These are phyloP conservation scores for Botrytis sinoallii DNA, from an alignment of 2,329 filamentous ascomycete species.

Conservation along the genomic window DNA sequence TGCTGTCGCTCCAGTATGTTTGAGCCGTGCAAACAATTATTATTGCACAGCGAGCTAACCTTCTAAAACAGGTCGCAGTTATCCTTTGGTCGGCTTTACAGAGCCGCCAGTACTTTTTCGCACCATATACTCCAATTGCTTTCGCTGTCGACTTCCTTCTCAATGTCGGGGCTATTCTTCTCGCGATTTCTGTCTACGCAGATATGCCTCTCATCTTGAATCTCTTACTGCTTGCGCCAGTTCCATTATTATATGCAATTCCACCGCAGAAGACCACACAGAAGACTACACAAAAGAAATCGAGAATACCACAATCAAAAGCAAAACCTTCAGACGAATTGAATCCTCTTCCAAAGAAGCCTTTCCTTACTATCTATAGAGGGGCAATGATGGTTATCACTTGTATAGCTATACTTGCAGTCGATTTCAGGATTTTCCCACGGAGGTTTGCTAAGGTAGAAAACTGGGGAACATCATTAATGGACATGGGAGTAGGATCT, in stretches of 20 bases:
- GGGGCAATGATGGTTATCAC: slow-evolving; percentile 90
- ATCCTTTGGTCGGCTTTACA: slow-evolving; percentile 89
- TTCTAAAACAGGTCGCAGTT: slow-evolving; percentile 62
- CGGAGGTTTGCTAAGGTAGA: slow-evolving; percentile 96
- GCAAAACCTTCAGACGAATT: slow-evolving; percentile 39
- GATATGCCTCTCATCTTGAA: slow-evolving; percentile 70
- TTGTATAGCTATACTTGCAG: slow-evolving; percentile 88
- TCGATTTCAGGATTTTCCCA: slow-evolving; percentile 91
- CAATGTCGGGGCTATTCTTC: slow-evolving; percentile 77
- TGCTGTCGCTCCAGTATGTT: slow-evolving; percentile 75
- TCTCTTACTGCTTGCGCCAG: slow-evolving; percentile 69
- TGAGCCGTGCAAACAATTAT: slow-evolving; percentile 21
- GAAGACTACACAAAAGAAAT: slow-evolving; percentile 45
- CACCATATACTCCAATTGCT: slow-evolving; percentile 64
- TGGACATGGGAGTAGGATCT: slow-evolving; percentile 95
- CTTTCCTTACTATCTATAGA: slow-evolving; percentile 89
- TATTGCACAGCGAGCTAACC: slow-evolving; percentile 19
- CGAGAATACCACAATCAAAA: slow-evolving; percentile 45
- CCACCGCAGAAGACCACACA: slow-evolving; percentile 37
- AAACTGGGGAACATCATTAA: slow-evolving; percentile 98
- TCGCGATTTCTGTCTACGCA: slow-evolving; percentile 83
- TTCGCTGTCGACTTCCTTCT: slow-evolving; percentile 81
- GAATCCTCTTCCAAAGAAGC: slow-evolving; percentile 71
- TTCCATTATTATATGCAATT: slow-evolving; percentile 55
- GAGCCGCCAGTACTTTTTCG: slow-evolving; percentile 79